These are phyloP conservation scores for Herpomyces periplanetae DNA, from an alignment of 2,329 filamentous ascomycete species.

Conservation along the genomic window DNA sequence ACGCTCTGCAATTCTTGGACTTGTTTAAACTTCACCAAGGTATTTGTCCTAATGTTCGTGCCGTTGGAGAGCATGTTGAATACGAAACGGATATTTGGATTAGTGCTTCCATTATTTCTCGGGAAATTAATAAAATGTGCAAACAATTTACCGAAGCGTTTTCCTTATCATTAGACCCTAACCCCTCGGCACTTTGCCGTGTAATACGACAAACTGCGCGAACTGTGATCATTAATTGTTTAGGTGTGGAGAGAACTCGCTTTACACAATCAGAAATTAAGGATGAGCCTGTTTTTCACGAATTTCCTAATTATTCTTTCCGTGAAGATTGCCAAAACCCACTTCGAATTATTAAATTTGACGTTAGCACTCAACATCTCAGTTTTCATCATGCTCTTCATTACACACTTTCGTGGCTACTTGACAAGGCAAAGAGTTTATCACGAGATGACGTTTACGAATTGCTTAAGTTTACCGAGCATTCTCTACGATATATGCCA, in stretches of 20 bases:
- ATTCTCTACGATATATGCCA: conserved; percentile 16
- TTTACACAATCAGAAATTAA: conserved; percentile 67
- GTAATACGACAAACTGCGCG: conserved; percentile 39
- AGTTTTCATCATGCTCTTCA: conserved; percentile 93
- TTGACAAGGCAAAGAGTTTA: conserved; percentile 53
- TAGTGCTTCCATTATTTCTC: conserved; percentile 61
- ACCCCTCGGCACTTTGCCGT: conserved; percentile 20
- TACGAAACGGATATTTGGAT: conserved; percentile 98
- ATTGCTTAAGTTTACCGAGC: conserved; percentile 27
- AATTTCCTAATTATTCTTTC: conserved; percentile 8
- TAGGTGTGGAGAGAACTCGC: conserved; percentile 49
- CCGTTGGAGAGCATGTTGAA: conserved; percentile 77
- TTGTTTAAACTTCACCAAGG: conserved; percentile 84
- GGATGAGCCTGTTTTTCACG: conserved; percentile 42
- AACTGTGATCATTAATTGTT: conserved; percentile 48
- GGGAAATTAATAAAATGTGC: conserved; percentile 74
- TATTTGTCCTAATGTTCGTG: conserved; percentile 70
- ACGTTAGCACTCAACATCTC: conserved; percentile 56
- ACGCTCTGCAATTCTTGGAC: conserved; percentile 74
- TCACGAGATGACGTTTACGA: conserved; percentile 21
- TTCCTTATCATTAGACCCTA: conserved; percentile 19
- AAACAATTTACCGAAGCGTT: conserved; percentile 63
- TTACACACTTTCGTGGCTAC: conserved; percentile 77
- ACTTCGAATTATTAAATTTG: conserved; percentile 41
- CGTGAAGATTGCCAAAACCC: conserved; percentile 10